Base-by-base conservation (phyloP, 257 asterid species). In the Solanum raphanifolium region DNA sequence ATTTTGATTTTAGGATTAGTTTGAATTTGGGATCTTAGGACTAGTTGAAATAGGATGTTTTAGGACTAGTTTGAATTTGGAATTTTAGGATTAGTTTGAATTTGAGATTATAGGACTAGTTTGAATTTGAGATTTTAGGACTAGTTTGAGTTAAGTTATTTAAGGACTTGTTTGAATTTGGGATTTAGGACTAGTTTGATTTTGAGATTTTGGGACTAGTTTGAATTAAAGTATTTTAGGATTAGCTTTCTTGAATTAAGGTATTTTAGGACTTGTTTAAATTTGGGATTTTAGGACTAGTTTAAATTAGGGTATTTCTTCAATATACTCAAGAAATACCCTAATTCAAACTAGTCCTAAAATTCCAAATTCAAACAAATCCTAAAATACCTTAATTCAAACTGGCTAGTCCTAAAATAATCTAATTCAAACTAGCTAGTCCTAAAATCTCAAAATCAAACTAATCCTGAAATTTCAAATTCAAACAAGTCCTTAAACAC, bases 381-480 rank as follows among this genome's bases (percentile, higher is more conserved):
- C 23, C 60, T 48, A 5, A 48, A 52, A 52, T 18, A 52, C 4
- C 62, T 1, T 5, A 52, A 18, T 18, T 18, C 62, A 52, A 52
- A 52, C 62, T 5, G 1, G 60, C 4, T 16, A 55, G n/a, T 55
- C n/a, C 65, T 55, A 18, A 55, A 6, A 55, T 18, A 7, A 0
- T 2, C 1, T 18, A 55, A 55, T 55, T 55, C 65, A 55, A 18
- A 18, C n/a, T 6, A 55, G 65, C 9, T 2, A 48, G 60, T 55
- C 4, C 62, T 55, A 55, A 16, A 55, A 18, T 18, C 62, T 0
- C n/a, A 20, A 18, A 55, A 6, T 55, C n/a, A 55, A 55, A 55
- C 62, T 1, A 18, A 0, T 18, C n/a, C n/a, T 18, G 0, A 18
- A 55, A 55, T 18, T 55, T 0, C 65, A 55, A 55, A 18, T 55